Evolutionary conservation across 371 early-diverging fungal species (phyloP).

Genomic region (Lichtheimia ornata): DNA sequence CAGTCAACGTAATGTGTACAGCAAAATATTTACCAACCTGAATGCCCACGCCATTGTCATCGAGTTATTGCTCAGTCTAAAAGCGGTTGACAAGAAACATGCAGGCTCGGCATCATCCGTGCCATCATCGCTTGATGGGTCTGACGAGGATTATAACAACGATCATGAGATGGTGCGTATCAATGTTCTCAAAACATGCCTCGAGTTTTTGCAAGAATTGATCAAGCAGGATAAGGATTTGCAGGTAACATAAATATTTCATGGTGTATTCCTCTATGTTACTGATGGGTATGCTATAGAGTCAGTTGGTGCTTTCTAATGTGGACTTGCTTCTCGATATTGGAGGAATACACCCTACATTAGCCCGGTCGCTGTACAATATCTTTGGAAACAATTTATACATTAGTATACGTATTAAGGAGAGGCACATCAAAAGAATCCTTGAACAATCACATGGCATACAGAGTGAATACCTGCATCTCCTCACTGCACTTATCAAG

Average conservation of each 20-base stretch:
- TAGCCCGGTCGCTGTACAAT: conserved; percentile 18
- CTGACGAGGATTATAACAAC: too few species aligned
- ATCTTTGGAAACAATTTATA: conserved; percentile 40
- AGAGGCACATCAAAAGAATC: conserved; percentile 43
- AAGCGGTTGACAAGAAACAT: not conserved
- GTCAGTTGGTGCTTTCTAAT: conserved; percentile 32
- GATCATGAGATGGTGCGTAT: not conserved
- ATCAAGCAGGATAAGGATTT: conserved; percentile 25
- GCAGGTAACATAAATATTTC: conserved; percentile 16
- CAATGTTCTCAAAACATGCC: conserved; percentile 14
- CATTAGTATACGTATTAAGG: conserved; percentile 39
- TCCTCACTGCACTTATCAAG: conserved; percentile 42
- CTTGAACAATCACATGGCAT: conserved; percentile 40
- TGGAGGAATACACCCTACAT: conserved; percentile 17
- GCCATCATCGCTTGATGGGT: not conserved
- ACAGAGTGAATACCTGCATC: conserved; percentile 38
- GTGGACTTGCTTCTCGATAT: conserved; percentile 49
- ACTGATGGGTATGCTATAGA: conserved; percentile 13
- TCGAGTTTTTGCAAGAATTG: conserved; percentile 25
- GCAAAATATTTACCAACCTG: conserved; percentile 31
- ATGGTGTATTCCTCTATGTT: not conserved
- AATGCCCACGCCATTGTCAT: conserved; percentile 22
- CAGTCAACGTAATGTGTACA: conserved; percentile 19
- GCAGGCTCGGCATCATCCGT: not conserved
- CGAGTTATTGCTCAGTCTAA: conserved; percentile 13